Base-by-base conservation (phyloP, 768 basidiomycete species). In the Candolleomyces aberdarensis region DNA sequence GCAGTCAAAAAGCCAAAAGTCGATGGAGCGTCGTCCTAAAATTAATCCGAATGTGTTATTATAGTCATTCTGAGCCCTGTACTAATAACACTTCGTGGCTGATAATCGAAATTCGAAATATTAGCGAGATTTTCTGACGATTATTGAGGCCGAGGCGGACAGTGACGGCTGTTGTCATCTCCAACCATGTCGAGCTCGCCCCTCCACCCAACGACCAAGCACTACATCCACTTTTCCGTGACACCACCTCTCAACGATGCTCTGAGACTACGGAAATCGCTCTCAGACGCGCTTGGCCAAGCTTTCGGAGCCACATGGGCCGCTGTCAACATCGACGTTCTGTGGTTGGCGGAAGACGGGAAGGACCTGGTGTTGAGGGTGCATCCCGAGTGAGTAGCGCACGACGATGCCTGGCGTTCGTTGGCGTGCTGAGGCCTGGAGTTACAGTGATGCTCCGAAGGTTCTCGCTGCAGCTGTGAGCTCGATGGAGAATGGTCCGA, bases 261-360 rank as follows among this genome's bases (percentile, higher is more conserved):
- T n/a, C 73, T 87, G 6, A 71, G 71, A 47, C 65, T 89, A 31
- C 74, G 87, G 20, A 87, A 84, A 69, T 60, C 76, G 2, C 68
- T 90, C 22, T 84, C 86, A 65, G 83, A 86, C 31, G 78, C 82
- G 0, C 73, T 89, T 44, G 57, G 73, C 7, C 81, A 84, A 65
- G 74, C 78, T 7, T 87, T 87, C 63, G 88, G 88, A 3, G 61
- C 79, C 46, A 81, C 83, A 4, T 73, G 73, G 9, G 78, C 86
- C 1, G 75, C 78, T 49, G 78, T 76, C 2, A 81, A 85, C 61
- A 60, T 89, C 32, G 88, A 90, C 65, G 70, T 89, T 11, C 71
- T 91, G n/a, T 85, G 83, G 78, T 65, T 86, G 9, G 69, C 76
- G 9, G 71, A 75, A 3, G 71, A 76, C 7, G 80, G 80, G 1